Base-by-base conservation (phyloP, 345 rosid genomes). In the Chamaenerion angustifolium region DNA sequence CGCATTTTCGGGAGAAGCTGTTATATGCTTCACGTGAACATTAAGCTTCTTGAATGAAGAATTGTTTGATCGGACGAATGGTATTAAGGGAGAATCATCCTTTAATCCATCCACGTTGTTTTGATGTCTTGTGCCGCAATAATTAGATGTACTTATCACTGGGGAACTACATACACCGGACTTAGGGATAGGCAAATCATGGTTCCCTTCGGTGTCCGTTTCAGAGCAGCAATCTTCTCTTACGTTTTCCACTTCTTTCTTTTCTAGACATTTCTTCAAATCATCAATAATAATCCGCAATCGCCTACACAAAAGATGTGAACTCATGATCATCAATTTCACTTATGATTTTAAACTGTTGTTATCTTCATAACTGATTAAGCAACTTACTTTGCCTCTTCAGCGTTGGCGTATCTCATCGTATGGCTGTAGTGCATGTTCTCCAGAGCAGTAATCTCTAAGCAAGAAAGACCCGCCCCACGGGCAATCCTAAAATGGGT, bases 361-460 rank as follows among this genome's bases (percentile, higher is more conserved):
- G 10, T 31, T 31, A 31, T 31, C 3, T 31, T 31, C 10, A 31
- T 23, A 16, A 35, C 27, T 23, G 8, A 4, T 40, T 4, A 12
- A 14, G 11, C 9, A 8, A 3, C 48, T 68, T 73, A 87, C 98
- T 95, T 92, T 65, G 94, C 77, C 75, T 82, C 70, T 50, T 80
- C 77, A 64, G 68, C 62, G 67, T 92, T 70, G 68, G 77, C 81
- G 77, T 84, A 82, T 78, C 98, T 76, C 55, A 92, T 87, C 94
- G 84, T 87, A 71, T 84, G 76, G 79, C 82, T 82, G 52, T 92
- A 92, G 56, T 87, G 96, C 94, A 92, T 84, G 63, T 74, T 83
- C 70, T 92, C 95, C 47, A 92, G 65, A 40, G 96, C 96, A 56
- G 78, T 60, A 68, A 87, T 75, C 72, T 92, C 88, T 64, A 74